These are phyloP conservation scores for Arctium minus DNA, from an alignment of 129 eudicot species.

Conservation along the genomic window DNA sequence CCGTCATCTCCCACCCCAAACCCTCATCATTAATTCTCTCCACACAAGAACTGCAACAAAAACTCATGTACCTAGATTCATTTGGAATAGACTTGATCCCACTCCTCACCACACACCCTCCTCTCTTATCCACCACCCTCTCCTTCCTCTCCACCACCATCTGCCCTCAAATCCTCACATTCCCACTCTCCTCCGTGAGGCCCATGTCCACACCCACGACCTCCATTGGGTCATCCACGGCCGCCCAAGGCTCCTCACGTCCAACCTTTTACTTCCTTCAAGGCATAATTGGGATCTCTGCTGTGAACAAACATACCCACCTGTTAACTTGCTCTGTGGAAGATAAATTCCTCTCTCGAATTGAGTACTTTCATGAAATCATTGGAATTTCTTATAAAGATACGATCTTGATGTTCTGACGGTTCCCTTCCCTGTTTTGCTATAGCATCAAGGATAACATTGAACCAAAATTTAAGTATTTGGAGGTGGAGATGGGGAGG, in stretches of 20 bases:
- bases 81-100: constrained; percentile 62
- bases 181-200: constrained; percentile 74
- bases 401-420: constrained; percentile 54
- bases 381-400: constrained; percentile 62
- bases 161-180: constrained; percentile 68
- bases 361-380: constrained; percentile 57
- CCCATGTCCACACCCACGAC: constrained; percentile 40
- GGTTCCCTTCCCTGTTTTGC: constrained; percentile 79
- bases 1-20: constrained; percentile 32
- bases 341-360: constrained; percentile 61
- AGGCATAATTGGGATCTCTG: constrained; percentile 62
- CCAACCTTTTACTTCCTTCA: constrained; percentile 90
- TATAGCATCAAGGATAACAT: constrained; percentile 73
- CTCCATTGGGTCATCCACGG: constrained; percentile 72
- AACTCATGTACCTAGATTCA: constrained; percentile 64
- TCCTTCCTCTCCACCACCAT: constrained; percentile 64
- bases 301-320: constrained; percentile 43
- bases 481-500: constrained; percentile 85
- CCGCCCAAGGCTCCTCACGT: constrained; percentile 84
- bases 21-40: constrained; percentile 22
- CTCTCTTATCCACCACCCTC: constrained; percentile 46
- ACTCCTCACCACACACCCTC: constrained; percentile 58
- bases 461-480: constrained; percentile 71
- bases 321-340: constrained; percentile 78
- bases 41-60: constrained; percentile 40